Percentiles rank a stretch among this genome's conserved stretches.
These are phyloP conservation scores for Lanmaoa rubissima DNA, from an alignment of 768 basidiomycete genomes.

Conservation along the genomic window DNA sequence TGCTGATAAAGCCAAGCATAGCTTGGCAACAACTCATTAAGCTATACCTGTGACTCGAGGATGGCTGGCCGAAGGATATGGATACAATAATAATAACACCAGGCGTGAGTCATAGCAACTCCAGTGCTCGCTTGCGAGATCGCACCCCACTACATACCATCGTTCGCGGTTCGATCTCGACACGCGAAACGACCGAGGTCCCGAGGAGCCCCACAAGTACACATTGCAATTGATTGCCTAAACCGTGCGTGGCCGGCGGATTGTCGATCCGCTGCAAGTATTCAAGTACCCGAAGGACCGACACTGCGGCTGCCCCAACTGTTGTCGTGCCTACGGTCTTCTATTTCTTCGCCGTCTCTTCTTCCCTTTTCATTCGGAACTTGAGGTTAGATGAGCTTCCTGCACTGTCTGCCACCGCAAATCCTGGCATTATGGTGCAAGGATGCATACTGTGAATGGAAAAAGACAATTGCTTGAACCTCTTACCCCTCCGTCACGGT, in stretches of 20 bases:
- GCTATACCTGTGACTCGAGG: too few relatives aligned
- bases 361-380: constrained; percentile 4
- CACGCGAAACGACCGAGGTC: constrained; percentile 9
- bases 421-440: background rate
- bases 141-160: background rate
- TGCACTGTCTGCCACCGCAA: background rate
- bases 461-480: background rate
- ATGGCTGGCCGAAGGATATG: background rate
- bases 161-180: background rate
- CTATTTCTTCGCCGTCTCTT: background rate
- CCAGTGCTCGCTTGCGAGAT: background rate
- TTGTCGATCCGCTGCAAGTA: constrained; percentile 1
- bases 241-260: background rate
- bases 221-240: background rate
- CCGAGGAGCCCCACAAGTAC: constrained; percentile 3
- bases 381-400: constrained; percentile 1
- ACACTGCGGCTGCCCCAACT: background rate
- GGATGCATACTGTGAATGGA: background rate
- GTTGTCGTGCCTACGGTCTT: constrained; percentile 12
- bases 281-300: background rate
- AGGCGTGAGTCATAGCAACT: background rate
- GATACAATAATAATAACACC: background rate
- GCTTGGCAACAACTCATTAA: too few relatives aligned
- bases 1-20: too few relatives aligned
- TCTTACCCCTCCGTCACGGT: background rate